Evolutionary conservation across 805 yeast genomes (phyloP), one percentile per base, ranked within the genome.

Genomic region (Myxozyma mucilagina): DNA sequence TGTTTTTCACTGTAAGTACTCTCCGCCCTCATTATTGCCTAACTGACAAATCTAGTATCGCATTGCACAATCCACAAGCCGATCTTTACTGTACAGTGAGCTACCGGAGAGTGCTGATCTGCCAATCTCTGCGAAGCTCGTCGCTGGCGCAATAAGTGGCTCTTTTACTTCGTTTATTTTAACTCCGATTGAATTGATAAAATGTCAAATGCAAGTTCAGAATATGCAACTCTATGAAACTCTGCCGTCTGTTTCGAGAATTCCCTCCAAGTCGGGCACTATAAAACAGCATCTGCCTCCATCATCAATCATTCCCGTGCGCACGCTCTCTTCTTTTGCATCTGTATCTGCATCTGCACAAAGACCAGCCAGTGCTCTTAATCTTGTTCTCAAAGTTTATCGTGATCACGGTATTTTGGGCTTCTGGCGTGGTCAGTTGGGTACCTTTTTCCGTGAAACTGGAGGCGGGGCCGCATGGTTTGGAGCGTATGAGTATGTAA

Each of bases 401-500:
- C 66, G 68, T 18, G 73, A 77, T 2, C 78, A 80, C 16, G 97
- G 97, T 0, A 4, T 89, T 0, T 47, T 67, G 9, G 97, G 97
- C 0, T 78, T 92, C 62, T 92, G 97, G 96, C 83, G 83, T 64
- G 98, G 98, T 1, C 91, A 91, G 67, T 77, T 85, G 0, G 86
- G 94, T 20, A 92, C 98, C 0, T 75, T 90, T 50, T 64, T 89
- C 1, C 81, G 97, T 68, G 98, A 92, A 72, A 81, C 89, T 43
- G 87, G 91, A 34, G 97, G 97, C 8, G 89, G 97, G 1, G 89
- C 96, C 3, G 86, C 93, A 1, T 92, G 97, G 97, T 92, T 92
- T 76, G 92, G 96, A 0, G 83, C 94, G 18, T 91, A 91, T 72
- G 97, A 91, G 71, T 75, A 80, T 48, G 74, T 81, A 7, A 72